Evolutionary conservation across 176 grass and related monocot genomes (phyloP), one percentile per base, ranked within the genome.

Genomic region (Oryza glaberrima): DNA sequence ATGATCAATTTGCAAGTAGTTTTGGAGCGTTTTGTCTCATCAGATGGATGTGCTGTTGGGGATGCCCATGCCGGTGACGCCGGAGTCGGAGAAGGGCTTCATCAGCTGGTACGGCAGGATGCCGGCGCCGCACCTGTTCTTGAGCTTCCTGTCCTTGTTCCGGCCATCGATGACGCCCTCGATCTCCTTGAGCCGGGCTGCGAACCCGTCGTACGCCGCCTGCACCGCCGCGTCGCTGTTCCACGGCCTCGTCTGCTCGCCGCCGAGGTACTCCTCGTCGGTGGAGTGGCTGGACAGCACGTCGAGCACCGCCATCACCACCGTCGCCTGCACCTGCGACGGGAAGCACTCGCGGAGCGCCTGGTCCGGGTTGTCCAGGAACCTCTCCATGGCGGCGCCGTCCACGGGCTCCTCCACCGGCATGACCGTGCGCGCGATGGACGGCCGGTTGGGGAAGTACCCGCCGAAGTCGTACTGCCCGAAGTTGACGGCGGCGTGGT

Each of bases 221-320:
- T 17, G 76, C 73, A 95, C 88, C 15, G 22, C 28, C 17, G 41
- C 51, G 60, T 92, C 93, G 28, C 67, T 15, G 54, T 45, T 75
- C 95, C 92, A 98, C 22, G 88, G 88, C 32, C 30, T 71, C 4
- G 83, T 82, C 49, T 73, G 81, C 75, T 40, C 1, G 12, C 87
- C 91, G 20, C 91, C 85, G 16, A 98, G 91, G 84, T 95, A 98
- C 85, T 98, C 93, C 87, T 98, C 92, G 85, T 98, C 93, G 15
- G 76, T 67, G 19, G 95, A 93, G 67, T 98, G 93, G 46, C 30
- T 80, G 6, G 95, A 98, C 45, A 98, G 80, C 72, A 95, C 76
- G 63, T 93, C 67, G 4, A 95, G 75, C 47, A 91, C 85, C 0
- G 91, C 95, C 88, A 93, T 93, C 66, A 93, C 86, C 52, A 91